Percentiles rank a stretch among this genome's conserved stretches.
phyloP scores from a whole-genome alignment of 176 grass and related monocot species.

The Eragrostis nindensis region DNA sequence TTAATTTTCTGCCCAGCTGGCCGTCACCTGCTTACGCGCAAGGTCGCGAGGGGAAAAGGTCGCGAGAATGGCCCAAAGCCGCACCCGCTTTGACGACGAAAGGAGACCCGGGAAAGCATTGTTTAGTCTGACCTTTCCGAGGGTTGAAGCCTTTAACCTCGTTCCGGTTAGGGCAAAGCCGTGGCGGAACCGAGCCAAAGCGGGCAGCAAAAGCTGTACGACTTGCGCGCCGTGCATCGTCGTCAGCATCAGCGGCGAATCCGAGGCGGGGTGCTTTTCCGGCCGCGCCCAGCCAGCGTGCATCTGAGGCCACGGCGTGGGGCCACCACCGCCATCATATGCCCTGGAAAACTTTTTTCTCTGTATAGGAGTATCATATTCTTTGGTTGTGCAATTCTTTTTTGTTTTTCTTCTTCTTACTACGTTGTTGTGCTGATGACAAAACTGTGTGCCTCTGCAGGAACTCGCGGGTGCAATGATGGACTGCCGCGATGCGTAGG shows the following conservation, averaged over 20 bases:
- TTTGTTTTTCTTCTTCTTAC: no score
- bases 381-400: not conserved
- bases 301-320: constrained; percentile 39
- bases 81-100: constrained; percentile 43
- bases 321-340: constrained; percentile 35
- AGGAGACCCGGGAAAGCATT: not conserved
- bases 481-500: constrained; percentile 24
- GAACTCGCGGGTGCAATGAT: constrained; percentile 51
- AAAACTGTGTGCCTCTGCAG: constrained; percentile 41
- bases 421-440: constrained; percentile 38
- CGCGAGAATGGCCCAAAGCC: constrained; percentile 45
- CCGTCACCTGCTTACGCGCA: not conserved
- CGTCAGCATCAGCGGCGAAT: constrained; percentile 68
- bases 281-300: constrained; percentile 28
- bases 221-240: constrained; percentile 37
- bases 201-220: constrained; percentile 32
- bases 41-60: not conserved
- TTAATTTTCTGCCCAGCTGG: not conserved
- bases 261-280: constrained; percentile 44
- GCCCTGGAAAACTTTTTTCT: not conserved
- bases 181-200: not conserved
- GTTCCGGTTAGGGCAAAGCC: constrained; percentile 11
- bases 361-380: no score
- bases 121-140: constrained; percentile 50
- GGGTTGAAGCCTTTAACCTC: constrained; percentile 28